phyloP scores from a whole-genome alignment of 768 basidiomycete species.

The Rhizopogon roseolus region DNA sequence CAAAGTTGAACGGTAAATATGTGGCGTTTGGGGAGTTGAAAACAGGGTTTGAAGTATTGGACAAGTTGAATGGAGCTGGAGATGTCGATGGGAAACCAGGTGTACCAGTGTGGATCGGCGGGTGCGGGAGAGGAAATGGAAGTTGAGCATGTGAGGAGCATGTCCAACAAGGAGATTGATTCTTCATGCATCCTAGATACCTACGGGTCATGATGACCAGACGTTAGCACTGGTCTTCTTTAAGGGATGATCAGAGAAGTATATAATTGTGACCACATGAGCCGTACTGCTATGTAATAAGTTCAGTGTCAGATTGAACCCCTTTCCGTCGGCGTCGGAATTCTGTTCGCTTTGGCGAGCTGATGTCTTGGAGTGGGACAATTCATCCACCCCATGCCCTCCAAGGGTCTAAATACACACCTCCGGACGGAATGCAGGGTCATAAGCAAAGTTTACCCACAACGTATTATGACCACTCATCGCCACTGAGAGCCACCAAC shows the following conservation, averaged over 20 bases:
- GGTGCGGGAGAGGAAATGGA: constrained; percentile 26
- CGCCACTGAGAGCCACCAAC: neutral
- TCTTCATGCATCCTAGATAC: neutral
- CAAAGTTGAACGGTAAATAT: constrained; percentile 47
- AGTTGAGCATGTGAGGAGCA: neutral
- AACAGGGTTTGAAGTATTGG: constrained; percentile 28
- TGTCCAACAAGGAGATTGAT: neutral
- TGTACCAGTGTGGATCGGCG: constrained; percentile 39
- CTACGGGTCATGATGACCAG: neutral
- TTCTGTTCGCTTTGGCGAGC: neutral
- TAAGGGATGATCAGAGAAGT: neutral
- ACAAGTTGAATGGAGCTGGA: constrained; percentile 28
- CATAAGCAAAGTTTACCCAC: neutral
- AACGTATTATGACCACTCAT: neutral
- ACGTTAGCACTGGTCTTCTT: too few species aligned
- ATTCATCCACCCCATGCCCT: neutral
- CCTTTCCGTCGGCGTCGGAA: neutral
- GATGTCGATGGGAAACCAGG: constrained; percentile 30
- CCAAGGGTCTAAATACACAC: too few species aligned
- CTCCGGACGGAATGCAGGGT: neutral
- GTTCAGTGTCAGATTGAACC: neutral
- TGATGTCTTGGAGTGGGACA: neutral
- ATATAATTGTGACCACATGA: neutral
- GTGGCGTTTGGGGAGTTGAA: constrained; percentile 38
- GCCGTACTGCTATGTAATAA: neutral